Evolutionary conservation across 352 stramenopile genomes (phyloP), one percentile per base, ranked within the genome.

Genomic region (Thraustotheca clavata): DNA sequence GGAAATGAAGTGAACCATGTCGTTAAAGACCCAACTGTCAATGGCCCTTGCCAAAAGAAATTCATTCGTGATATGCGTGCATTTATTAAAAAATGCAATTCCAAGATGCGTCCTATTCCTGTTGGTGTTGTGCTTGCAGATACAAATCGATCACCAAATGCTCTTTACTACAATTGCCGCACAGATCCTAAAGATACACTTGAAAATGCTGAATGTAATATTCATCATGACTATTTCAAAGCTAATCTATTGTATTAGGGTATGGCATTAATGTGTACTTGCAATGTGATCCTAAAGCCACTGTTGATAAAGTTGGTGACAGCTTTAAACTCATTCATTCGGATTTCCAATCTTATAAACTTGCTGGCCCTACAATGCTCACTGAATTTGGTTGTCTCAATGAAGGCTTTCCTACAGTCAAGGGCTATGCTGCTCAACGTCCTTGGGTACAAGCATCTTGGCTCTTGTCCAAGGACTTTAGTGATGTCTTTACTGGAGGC

Each of bases 1-100:
- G 84, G 83, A 39, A 94, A 95, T 68, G 85, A 95, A 71, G 77
- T 91, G 35, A 93, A 91, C 71, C 75, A 92, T 68, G 74, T 72
- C 67, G 77, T 75, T 4, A 76, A 78, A 16, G 50, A 61, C 1
- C 69, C 74, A 52, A 69, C 78, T 32, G 76, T 67, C 67, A 91
- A 94, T 69, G 80, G 79, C 27, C 76, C 87, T 32, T 96, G 87
- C 68, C 83, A 94, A 59, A 96, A 95, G 65, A 96, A 92, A 67
- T 93, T 94, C 65, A 71, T 96, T 36, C 73, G 77, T 0, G 87
- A 95, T 71, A 96, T 96, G 83, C 74, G 86, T 43, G 71, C 72
- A 33, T 96, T 77, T 71, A 79, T 93, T 26, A 47, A 69, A 7
- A 73, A 60, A 3, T 94, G 85, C 59, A 39, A 71, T n/a, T 65